phyloP scores from a whole-genome alignment of 2,329 filamentous ascomycete species.

The Fusarium mexicanum region DNA sequence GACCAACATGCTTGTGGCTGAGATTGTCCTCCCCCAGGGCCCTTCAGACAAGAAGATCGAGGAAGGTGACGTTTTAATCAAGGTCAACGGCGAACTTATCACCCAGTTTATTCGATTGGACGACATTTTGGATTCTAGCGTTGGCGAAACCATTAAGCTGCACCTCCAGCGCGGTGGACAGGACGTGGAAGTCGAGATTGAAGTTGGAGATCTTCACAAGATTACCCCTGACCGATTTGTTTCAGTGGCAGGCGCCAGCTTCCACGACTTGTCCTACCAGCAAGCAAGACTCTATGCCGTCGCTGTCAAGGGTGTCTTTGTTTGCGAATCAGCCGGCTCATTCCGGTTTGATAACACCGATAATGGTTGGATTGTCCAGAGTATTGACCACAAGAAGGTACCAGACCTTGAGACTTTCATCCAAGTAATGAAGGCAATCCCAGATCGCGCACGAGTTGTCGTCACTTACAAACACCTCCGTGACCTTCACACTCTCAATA shows the following conservation, averaged over 20 bases:
- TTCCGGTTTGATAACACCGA: slow-evolving; percentile 94
- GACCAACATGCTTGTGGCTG: slow-evolving; percentile 95
- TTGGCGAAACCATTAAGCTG: slow-evolving; percentile 80
- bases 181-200: slow-evolving; percentile 84
- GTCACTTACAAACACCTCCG: slow-evolving; percentile 95
- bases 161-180: slow-evolving; percentile 89
- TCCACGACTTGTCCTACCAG: slow-evolving; percentile 97
- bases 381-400: slow-evolving; percentile 90
- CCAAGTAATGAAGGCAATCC: slow-evolving; percentile 87
- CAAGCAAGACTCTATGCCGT: slow-evolving; percentile 97
- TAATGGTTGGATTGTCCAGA: slow-evolving; percentile 93
- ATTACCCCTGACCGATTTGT: slow-evolving; percentile 98
- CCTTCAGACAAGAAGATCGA: slow-evolving; percentile 88
- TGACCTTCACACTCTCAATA: slow-evolving; percentile 94
- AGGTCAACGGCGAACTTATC: slow-evolving; percentile 91
- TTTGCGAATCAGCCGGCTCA: slow-evolving; percentile 93
- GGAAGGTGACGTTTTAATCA: slow-evolving; percentile 92
- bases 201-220: slow-evolving; percentile 87
- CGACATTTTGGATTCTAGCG: slow-evolving; percentile 88
- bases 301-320: slow-evolving; percentile 88
- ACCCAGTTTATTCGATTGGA: slow-evolving; percentile 94
- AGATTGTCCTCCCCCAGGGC: slow-evolving; percentile 91
- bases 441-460: slow-evolving; percentile 84
- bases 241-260: slow-evolving; percentile 90
- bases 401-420: slow-evolving; percentile 90